phyloP scores from a whole-genome alignment of 1,139 yeast species.

The Pichia sp. region DNA sequence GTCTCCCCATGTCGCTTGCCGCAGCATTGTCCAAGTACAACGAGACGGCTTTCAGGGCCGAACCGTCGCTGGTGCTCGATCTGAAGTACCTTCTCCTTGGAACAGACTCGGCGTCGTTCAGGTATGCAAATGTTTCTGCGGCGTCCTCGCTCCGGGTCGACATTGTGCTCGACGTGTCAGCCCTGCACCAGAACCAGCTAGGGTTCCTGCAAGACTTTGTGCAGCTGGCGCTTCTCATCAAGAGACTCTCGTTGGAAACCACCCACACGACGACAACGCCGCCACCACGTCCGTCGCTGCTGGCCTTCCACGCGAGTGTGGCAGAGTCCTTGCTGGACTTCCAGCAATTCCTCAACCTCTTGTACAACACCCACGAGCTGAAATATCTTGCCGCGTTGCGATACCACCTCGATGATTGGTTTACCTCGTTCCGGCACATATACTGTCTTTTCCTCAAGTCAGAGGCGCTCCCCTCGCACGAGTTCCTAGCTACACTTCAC shows the following conservation, averaged over 20 bases:
- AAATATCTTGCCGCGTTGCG: slow-evolving; percentile 25
- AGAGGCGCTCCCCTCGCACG: background rate
- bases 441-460: slow-evolving; percentile 9
- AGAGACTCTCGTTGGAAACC: slow-evolving; percentile 3
- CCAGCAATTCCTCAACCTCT: slow-evolving; percentile 5
- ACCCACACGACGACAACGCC: background rate
- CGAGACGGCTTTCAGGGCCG: background rate
- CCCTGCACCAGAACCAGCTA: slow-evolving; percentile 1
- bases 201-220: slow-evolving; percentile 7
- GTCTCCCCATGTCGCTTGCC: slow-evolving; percentile 2
- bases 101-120: slow-evolving; percentile 60
- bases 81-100: slow-evolving; percentile 71
- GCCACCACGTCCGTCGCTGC: background rate
- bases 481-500: slow-evolving; percentile 9
- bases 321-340: slow-evolving; percentile 4
- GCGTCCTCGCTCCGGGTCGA: slow-evolving; percentile 1
- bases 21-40: background rate
- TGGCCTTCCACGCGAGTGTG: slow-evolving; percentile 5
- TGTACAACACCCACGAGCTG: background rate
- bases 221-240: slow-evolving; percentile 9
- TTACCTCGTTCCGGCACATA: slow-evolving; percentile 54
- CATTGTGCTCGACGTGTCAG: background rate
- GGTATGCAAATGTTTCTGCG: slow-evolving; percentile 35
- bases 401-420: slow-evolving; percentile 47
- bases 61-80: slow-evolving; percentile 45